These are phyloP conservation scores for Lunasporangiospora selenospora DNA, from an alignment of 192 early-diverging fungal species.

Conservation along the genomic window DNA sequence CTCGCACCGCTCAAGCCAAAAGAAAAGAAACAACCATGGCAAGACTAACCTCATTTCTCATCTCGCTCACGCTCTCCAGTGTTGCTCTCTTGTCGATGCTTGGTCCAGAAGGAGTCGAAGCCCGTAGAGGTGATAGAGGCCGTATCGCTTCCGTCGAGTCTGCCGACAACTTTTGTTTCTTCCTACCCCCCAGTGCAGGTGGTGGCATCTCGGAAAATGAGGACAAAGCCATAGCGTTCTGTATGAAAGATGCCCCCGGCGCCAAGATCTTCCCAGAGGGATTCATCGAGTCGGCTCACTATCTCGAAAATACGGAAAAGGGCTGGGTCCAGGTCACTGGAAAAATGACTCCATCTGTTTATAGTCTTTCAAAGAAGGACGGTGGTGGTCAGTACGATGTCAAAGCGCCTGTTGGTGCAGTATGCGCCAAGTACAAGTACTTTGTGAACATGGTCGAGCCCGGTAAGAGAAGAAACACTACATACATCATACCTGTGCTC, in stretches of 20 bases:
- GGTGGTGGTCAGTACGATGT: conserved; percentile 58
- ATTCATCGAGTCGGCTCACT: conserved; percentile 53
- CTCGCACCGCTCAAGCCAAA: too few relatives aligned
- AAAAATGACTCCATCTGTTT: conserved; percentile 37
- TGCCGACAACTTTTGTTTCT: conserved; percentile 8
- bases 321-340: conserved; percentile 59
- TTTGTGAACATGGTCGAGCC: conserved; percentile 55
- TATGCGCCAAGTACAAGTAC: conserved; percentile 32
- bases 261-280: conserved; percentile 42
- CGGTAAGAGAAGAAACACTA: too few relatives aligned
- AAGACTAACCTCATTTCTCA: conserved; percentile 3
- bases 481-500: too few relatives aligned
- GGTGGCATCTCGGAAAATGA: conserved; percentile 49
- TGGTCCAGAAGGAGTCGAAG: too few relatives aligned
- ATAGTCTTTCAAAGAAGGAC: conserved; percentile 25
- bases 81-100: neutral
- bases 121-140: neutral
- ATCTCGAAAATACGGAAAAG: conserved; percentile 19
- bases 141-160: conserved; percentile 9
- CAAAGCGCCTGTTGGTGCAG: conserved; percentile 42
- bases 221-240: conserved; percentile 49
- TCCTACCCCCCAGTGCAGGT: conserved; percentile 13
- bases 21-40: neutral
- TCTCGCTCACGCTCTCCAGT: neutral
- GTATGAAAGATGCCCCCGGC: conserved; percentile 43